Percentiles rank a stretch among this genome's conserved stretches.
Evolutionary conservation across 345 rosid species (phyloP).

Genomic region (Melaleuca quinquenervia): DNA sequence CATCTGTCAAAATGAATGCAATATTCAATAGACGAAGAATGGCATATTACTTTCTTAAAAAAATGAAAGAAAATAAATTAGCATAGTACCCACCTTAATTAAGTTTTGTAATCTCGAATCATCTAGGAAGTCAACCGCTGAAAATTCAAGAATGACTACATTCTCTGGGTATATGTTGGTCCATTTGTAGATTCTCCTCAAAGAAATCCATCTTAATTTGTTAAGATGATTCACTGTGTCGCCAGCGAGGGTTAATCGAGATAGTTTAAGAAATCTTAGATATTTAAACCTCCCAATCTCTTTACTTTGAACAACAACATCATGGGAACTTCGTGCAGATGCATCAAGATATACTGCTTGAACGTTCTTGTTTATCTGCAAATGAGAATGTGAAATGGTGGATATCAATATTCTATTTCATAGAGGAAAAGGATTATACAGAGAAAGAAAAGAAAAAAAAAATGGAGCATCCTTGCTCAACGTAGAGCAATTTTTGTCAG

Average conservation of each 20-base stretch:
- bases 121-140: rapidly evolving
- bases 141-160: neutral
- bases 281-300: neutral
- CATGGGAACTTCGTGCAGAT: rapidly evolving
- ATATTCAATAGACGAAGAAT: neutral
- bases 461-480: neutral
- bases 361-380: neutral
- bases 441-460: neutral
- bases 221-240: neutral
- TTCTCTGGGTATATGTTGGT: neutral
- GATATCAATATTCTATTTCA: neutral
- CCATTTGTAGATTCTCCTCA: neutral
- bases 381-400: neutral
- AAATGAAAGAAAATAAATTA: neutral
- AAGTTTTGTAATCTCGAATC: rapidly evolving
- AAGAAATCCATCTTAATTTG: neutral
- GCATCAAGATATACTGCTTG: neutral
- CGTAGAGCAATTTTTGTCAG: rapidly evolving
- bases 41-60: neutral
- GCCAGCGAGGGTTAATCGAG: neutral
- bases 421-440: neutral
- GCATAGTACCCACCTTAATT: neutral
- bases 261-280: neutral
- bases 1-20: neutral
- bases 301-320: neutral